phyloP scores from a whole-genome alignment of 305 asterid species.

The Lippia alba region DNA sequence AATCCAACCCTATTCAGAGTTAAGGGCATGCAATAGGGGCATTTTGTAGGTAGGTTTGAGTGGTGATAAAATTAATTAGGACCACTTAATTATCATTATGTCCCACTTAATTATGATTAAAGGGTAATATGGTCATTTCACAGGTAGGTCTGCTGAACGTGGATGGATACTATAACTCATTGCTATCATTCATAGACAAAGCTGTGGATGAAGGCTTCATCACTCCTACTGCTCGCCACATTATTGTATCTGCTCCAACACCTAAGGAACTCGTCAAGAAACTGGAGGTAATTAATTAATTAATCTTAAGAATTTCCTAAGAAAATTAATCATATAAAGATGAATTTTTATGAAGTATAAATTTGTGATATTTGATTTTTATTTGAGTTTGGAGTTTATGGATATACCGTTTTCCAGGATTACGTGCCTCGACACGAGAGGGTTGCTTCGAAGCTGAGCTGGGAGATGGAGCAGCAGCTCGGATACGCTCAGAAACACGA shows the following conservation, averaged over 20 bases:
- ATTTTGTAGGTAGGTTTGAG: constrained; percentile 70
- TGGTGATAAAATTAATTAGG: too few relatives aligned
- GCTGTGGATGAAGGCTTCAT: constrained; percentile 97
- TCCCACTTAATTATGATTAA: constrained; percentile 22
- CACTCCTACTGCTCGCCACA: constrained; percentile 80
- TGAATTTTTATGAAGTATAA: background rate
- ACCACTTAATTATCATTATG: too few relatives aligned
- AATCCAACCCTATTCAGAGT: too few relatives aligned
- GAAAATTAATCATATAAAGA: too few relatives aligned
- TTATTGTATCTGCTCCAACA: constrained; percentile 85
- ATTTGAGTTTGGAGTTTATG: too few relatives aligned
- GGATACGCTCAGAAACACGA: constrained; percentile 54
- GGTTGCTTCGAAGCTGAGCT: constrained; percentile 83
- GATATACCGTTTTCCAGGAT: constrained; percentile 46
- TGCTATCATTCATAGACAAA: constrained; percentile 82
- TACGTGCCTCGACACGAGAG: constrained; percentile 86
- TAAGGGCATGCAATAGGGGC: background rate
- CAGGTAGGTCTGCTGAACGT: constrained; percentile 93
- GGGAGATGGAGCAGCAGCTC: constrained; percentile 94
- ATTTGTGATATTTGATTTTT: background rate
- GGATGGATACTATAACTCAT: constrained; percentile 83
- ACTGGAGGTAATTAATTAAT: constrained; percentile 54
- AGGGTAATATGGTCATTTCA: too few relatives aligned
- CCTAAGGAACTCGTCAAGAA: constrained; percentile 84
- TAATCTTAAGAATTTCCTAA: background rate